Percentiles rank a stretch among this genome's conserved stretches.
Evolutionary conservation across 2,329 filamentous ascomycete genomes (phyloP).

Genomic region (Colletotrichum salicis): DNA sequence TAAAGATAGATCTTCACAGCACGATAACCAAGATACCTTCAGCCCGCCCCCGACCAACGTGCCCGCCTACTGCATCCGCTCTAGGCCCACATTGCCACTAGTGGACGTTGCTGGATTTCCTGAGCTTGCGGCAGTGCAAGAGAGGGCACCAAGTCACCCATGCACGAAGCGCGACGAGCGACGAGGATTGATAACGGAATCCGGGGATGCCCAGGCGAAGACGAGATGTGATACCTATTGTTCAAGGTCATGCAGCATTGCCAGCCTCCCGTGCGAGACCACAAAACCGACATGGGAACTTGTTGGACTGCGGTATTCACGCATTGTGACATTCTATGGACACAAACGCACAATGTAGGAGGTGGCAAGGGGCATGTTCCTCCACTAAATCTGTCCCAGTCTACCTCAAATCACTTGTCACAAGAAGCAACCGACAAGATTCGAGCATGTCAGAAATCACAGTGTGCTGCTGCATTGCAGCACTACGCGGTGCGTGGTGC

Average conservation of each 20-base stretch:
- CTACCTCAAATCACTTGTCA: neutral
- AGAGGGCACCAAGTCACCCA: neutral
- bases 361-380: constrained; percentile 3
- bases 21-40: constrained; percentile 5
- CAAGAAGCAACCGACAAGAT: neutral
- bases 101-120: neutral
- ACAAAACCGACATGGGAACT: constrained; percentile 4
- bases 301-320: neutral
- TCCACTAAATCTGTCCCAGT: neutral
- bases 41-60: neutral
- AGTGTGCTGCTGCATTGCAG: constrained; percentile 6
- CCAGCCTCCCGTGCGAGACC: constrained; percentile 4
- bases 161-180: neutral
- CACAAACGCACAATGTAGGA: constrained; percentile 22
- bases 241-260: neutral
- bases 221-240: neutral
- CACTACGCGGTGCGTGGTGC: neutral
- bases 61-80: constrained; percentile 7
- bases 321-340: no score
- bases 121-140: neutral
- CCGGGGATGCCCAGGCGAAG: constrained; percentile 5
- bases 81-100: neutral
- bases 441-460: neutral
- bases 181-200: constrained; percentile 7
- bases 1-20: neutral